A percentile compares a stretch with the other conserved stretches of the same genome.
These are phyloP conservation scores for Petunia hybrid DNA, from an alignment of 305 asterid genomes.

Conservation along the genomic window DNA sequence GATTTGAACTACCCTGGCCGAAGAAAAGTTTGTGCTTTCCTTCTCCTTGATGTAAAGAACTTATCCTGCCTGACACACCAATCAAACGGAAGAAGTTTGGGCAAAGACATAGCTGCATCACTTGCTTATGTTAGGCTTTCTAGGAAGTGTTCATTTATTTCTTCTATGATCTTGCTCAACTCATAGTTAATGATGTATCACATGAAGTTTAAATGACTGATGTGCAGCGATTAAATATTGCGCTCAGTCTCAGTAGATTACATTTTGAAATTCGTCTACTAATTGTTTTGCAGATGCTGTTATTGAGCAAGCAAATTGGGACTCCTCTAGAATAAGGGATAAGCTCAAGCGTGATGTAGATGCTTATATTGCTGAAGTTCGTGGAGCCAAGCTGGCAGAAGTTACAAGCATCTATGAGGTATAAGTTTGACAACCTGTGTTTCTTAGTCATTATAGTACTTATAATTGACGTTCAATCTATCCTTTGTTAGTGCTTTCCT, in stretches of 20 bases:
- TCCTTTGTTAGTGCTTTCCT: conserved; percentile 3
- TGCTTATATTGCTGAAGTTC: conserved; percentile 75
- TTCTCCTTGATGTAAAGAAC: no score
- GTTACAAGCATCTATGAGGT: conserved; percentile 73
- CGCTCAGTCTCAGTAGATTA: neutral
- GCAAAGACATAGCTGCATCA: neutral
- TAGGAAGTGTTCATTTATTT: no score
- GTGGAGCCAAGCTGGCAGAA: conserved; percentile 74
- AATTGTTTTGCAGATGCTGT: conserved; percentile 62
- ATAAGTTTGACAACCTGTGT: conserved; percentile 22
- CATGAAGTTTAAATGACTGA: neutral
- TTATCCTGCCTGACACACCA: no score
- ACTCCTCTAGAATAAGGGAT: conserved; percentile 81
- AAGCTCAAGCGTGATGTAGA: conserved; percentile 89
- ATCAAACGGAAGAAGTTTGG: no score
- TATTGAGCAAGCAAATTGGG: conserved; percentile 85
- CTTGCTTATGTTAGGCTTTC: neutral
- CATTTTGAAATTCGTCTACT: neutral
- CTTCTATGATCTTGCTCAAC: no score
- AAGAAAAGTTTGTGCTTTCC: no score
- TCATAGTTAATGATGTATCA: neutral
- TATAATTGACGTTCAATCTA: neutral
- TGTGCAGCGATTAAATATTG: neutral
- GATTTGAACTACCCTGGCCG: neutral
- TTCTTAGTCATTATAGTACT: neutral